Evolutionary conservation across 1,284 basidiomycete genomes (phyloP).

Genomic region (Kalmanozyma brasiliensis): DNA sequence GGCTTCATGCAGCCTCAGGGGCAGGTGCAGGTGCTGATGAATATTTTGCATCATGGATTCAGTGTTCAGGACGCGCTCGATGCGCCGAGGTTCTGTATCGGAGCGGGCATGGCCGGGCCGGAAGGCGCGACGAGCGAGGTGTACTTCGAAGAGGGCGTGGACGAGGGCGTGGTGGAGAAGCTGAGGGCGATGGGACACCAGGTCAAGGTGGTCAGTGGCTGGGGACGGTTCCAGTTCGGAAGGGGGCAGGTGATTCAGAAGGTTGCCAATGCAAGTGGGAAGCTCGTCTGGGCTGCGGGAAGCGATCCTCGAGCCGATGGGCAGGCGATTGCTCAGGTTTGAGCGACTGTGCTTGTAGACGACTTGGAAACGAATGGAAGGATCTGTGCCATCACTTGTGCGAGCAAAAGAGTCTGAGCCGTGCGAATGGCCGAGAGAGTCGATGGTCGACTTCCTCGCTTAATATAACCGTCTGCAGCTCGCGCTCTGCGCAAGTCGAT

Average conservation of each 20-base stretch:
- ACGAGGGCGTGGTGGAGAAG: slow-evolving; percentile 70
- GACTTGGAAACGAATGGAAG: neutral
- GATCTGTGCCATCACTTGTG: too few species aligned
- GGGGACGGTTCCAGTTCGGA: slow-evolving; percentile 79
- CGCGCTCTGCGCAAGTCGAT: too few species aligned
- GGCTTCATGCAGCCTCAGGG: slow-evolving; percentile 95
- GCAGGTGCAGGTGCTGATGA: slow-evolving; percentile 91
- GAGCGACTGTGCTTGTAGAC: slow-evolving; percentile 22
- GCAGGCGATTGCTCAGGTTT: slow-evolving; percentile 87
- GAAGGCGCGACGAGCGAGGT: slow-evolving; percentile 79
- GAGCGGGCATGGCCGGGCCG: slow-evolving; percentile 79
- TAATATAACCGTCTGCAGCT: too few species aligned
- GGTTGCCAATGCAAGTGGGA: slow-evolving; percentile 19
- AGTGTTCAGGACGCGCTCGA: slow-evolving; percentile 76
- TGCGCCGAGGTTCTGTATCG: slow-evolving; percentile 94
- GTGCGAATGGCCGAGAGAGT: too few species aligned
- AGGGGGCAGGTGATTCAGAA: slow-evolving; percentile 74
- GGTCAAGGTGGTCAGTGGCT: slow-evolving; percentile 75
- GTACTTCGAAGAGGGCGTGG: slow-evolving; percentile 86
- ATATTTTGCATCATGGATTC: slow-evolving; percentile 82
- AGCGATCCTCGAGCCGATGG: slow-evolving; percentile 72
- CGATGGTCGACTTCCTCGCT: too few species aligned
- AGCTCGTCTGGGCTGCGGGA: slow-evolving; percentile 50
- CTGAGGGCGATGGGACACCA: slow-evolving; percentile 84
- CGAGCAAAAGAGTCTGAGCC: too few species aligned